Conservation (phyloP, 148 eudicot genomes). For the Fagopyrum homotropicum region DNA sequence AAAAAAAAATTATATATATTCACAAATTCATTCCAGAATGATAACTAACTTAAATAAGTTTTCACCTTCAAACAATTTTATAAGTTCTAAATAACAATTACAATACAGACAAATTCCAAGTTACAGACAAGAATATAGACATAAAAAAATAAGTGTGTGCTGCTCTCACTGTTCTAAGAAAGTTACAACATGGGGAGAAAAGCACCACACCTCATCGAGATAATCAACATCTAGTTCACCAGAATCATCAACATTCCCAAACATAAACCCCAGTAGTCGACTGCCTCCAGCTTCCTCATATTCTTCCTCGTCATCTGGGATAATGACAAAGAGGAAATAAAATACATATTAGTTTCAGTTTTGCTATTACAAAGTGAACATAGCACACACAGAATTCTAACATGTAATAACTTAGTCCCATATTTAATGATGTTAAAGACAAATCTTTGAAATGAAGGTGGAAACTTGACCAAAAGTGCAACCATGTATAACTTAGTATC, state of each 20-base stretch:
- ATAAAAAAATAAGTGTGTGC: neutral
- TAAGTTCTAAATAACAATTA: neutral
- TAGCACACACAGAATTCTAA: neutral
- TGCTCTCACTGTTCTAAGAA: neutral
- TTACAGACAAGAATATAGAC: neutral
- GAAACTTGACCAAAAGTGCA: neutral
- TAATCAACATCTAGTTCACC: slow-evolving; percentile 98
- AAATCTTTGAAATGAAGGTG: neutral
- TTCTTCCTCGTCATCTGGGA: slow-evolving; percentile 87
- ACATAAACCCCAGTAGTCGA: slow-evolving; percentile 85
- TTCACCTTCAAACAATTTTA: neutral
- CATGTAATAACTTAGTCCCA: too few relatives aligned
- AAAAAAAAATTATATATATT: neutral
- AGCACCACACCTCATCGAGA: slow-evolving; percentile 66
- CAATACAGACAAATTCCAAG: neutral
- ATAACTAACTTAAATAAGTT: neutral
- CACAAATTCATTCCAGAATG: neutral
- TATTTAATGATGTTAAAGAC: neutral
- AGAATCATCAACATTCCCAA: slow-evolving; percentile 83
- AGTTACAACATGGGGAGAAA: neutral
- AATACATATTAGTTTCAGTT: neutral
- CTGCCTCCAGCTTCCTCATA: slow-evolving; percentile 78
- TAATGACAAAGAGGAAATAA: slow-evolving; percentile 3
- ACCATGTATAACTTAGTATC: neutral
- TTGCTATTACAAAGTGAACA: neutral